Base-by-base conservation (phyloP, 176 grass and related monocot species). In the Rhynchospora pubera region DNA sequence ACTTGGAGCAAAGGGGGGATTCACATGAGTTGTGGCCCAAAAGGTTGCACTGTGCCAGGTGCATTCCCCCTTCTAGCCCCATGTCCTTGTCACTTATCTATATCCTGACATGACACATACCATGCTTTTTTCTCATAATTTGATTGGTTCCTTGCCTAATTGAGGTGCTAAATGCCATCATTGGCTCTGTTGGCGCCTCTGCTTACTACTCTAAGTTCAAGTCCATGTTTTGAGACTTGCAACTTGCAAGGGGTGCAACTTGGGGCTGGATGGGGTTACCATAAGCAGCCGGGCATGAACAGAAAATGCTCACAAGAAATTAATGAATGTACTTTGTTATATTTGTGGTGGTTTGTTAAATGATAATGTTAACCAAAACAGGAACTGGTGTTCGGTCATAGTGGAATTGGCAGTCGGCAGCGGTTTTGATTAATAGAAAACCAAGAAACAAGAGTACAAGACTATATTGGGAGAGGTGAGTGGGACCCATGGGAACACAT, bases 11-110 rank as follows among this genome's bases (percentile, higher is more conserved):
- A 68, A 58, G 84, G 74, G 84, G 84, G 76, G 76, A 80, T 80
- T 85, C 84, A 85, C 84, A 80, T 85, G 76, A 85, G 48, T 15
- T 53, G 74, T 80, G 84, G 84, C 12, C 62, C 84, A 56, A 67
- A 75, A 84, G 61, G 14, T 45, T 78, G 61, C 61, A 50, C 47
- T 78, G 62, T 79, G 30, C 79, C 9, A 79, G 79, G 57, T 85
- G 69, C 83, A 85, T 85, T 75, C 84, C 84, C 75, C 48, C 77
- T 70, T 21, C 6, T 32, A 14, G 7, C 51, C 22, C 26, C 34
- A 48, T 47, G 72, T 63, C 78, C 4, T 80, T 80, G 42, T 62
- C 55, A 45, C 3, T 66, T 67, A 64, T 82, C 79, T 45, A 64
- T 64, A 23, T 26, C 21, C 62, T 65, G 43, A 82, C 62, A 65